These are phyloP conservation scores for Penicillium glabrum DNA, from an alignment of 2,329 filamentous ascomycete species.

Conservation along the genomic window DNA sequence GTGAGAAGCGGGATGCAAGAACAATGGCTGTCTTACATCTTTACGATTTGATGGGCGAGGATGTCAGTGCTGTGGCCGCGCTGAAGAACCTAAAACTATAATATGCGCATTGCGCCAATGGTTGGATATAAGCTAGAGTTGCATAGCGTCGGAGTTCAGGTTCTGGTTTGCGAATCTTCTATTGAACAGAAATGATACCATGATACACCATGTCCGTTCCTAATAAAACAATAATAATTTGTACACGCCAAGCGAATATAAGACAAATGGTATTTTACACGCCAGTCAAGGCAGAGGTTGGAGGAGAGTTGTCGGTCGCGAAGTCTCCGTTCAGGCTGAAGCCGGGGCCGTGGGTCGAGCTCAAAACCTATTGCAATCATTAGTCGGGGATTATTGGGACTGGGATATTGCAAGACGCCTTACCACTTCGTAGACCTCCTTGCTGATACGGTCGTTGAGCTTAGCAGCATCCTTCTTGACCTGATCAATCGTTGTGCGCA, in stretches of 20 bases:
- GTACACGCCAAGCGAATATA: constrained; percentile 34
- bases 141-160: constrained; percentile 50
- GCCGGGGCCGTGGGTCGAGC: constrained; percentile 82
- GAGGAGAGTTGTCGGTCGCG: constrained; percentile 58
- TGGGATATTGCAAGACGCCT: constrained; percentile 28
- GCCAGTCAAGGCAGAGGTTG: constrained; percentile 50
- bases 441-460: constrained; percentile 64
- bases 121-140: constrained; percentile 11
- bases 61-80: constrained; percentile 58
- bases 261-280: constrained; percentile 52
- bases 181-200: constrained; percentile 36
- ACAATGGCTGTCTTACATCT: constrained; percentile 59
- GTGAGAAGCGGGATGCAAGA: constrained; percentile 36
- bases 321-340: constrained; percentile 84
- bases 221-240: constrained; percentile 43
- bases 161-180: constrained; percentile 20
- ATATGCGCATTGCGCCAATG: background rate
- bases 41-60: constrained; percentile 63
- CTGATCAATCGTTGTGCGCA: constrained; percentile 72
- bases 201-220: constrained; percentile 42
- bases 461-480: constrained; percentile 74
- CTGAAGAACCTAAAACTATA: constrained; percentile 48
- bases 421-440: constrained; percentile 72
- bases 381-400: background rate
- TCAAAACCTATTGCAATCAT: constrained; percentile 63